Conservation (phyloP, 176 grass and related monocot genomes). For the Aegilops longissima region DNA sequence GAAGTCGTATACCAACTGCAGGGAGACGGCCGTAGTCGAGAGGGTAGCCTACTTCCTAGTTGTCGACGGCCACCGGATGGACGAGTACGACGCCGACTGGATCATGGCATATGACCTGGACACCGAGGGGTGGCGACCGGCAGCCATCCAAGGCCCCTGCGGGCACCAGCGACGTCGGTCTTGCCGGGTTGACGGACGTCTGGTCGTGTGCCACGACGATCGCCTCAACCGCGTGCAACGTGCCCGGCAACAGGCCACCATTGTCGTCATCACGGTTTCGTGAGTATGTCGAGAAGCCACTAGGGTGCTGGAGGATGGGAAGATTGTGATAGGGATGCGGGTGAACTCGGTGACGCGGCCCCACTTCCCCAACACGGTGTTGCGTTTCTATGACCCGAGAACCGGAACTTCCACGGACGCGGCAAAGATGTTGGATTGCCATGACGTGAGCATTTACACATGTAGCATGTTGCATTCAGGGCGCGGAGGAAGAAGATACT, state of each 20-base stretch:
- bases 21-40: not conserved
- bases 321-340: not conserved
- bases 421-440: no score
- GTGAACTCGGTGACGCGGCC: no score
- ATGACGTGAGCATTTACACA: no score
- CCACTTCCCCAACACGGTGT: no score
- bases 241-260: no score
- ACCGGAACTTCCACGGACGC: no score
- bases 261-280: no score
- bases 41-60: not conserved
- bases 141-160: not conserved
- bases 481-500: no score
- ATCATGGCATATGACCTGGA: not conserved
- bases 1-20: not conserved
- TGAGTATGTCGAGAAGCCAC: not conserved
- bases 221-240: not conserved
- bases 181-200: not conserved
- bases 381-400: no score
- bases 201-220: not conserved
- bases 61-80: not conserved
- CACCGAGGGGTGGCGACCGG: not conserved
- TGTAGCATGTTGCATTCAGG: no score
- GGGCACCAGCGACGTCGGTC: not conserved
- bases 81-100: not conserved
- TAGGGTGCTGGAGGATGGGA: not conserved